Evolutionary conservation across 805 yeast genomes (phyloP).

Genomic region (Ogataea pignaliae): DNA sequence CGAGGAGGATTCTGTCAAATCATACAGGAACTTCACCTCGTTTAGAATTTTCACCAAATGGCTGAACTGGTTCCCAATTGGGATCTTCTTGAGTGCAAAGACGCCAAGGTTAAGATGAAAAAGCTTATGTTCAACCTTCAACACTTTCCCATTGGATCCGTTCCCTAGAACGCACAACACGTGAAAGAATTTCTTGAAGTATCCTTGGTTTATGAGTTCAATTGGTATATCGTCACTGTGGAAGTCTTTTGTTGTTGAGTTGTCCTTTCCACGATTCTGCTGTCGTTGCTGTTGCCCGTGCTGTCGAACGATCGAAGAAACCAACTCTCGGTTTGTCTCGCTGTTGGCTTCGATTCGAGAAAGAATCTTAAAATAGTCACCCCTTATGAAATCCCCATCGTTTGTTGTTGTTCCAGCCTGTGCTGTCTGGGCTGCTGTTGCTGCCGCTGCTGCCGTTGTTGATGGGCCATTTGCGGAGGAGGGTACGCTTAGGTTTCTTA

Average conservation of each 20-base stretch:
- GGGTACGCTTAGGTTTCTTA: neutral
- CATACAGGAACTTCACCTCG: slow-evolving; percentile 72
- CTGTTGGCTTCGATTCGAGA: slow-evolving; percentile 16
- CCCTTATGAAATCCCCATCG: slow-evolving; percentile 15
- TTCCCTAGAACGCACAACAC: slow-evolving; percentile 61
- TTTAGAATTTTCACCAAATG: slow-evolving; percentile 66
- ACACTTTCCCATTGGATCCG: slow-evolving; percentile 84
- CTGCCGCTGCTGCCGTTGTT: slow-evolving; percentile 1
- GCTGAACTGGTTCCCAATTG: slow-evolving; percentile 72
- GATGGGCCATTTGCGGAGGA: neutral
- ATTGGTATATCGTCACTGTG: slow-evolving; percentile 18
- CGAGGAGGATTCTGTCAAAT: slow-evolving; percentile 34
- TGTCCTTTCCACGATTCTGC: neutral
- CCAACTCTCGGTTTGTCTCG: slow-evolving; percentile 17
- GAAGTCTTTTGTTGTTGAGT: neutral
- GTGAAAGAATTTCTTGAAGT: slow-evolving; percentile 67
- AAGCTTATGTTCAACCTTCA: slow-evolving; percentile 76
- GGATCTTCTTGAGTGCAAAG: slow-evolving; percentile 81
- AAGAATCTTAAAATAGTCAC: slow-evolving; percentile 27
- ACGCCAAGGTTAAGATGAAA: slow-evolving; percentile 68
- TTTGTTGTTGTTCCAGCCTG: neutral
- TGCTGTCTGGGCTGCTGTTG: slow-evolving; percentile 1
- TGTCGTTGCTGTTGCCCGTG: slow-evolving; percentile 2
- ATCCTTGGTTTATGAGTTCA: slow-evolving; percentile 74
- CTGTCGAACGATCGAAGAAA: slow-evolving; percentile 11